Percentiles rank a stretch among this genome's conserved stretches.
Conservation (phyloP, 2,329 filamentous ascomycete species). For the Calycina herbarum region DNA sequence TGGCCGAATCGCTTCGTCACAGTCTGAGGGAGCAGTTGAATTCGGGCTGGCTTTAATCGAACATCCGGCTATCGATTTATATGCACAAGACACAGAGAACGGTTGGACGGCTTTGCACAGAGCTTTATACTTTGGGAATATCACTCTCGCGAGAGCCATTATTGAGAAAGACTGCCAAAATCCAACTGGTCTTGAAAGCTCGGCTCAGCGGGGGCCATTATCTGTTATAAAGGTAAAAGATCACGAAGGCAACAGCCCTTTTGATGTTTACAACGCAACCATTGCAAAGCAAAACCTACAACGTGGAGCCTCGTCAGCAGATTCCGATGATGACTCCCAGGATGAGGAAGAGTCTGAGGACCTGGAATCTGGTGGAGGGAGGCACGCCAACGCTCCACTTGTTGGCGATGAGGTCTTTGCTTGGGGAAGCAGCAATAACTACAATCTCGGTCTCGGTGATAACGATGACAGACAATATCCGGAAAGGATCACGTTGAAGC, state of each 20-base stretch:
- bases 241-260: slow-evolving; percentile 88
- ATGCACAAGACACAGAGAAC: slow-evolving; percentile 84
- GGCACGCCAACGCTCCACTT: slow-evolving; percentile 34
- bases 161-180: slow-evolving; percentile 69
- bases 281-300: slow-evolving; percentile 75
- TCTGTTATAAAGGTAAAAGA: slow-evolving; percentile 94
- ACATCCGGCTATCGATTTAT: slow-evolving; percentile 81
- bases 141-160: slow-evolving; percentile 79
- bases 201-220: slow-evolving; percentile 59
- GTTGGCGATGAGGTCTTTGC: slow-evolving; percentile 84
- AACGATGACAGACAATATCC: slow-evolving; percentile 93
- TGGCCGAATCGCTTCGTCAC: slow-evolving; percentile 79
- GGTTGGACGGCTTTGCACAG: slow-evolving; percentile 95
- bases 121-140: slow-evolving; percentile 85
- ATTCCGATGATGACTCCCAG: slow-evolving; percentile 48
- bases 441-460: slow-evolving; percentile 91
- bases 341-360: slow-evolving; percentile 48
- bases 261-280: slow-evolving; percentile 87
- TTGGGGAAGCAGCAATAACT: slow-evolving; percentile 95
- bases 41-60: slow-evolving; percentile 81
- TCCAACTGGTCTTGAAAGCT: slow-evolving; percentile 58
- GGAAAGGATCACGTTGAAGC: slow-evolving; percentile 74
- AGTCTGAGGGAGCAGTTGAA: slow-evolving; percentile 63
- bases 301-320: slow-evolving; percentile 24
- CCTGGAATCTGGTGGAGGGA: slow-evolving; percentile 4